Evolutionary conservation across 176 grass and related monocot species (phyloP).

Genomic region (Cenchrus purpureus): DNA sequence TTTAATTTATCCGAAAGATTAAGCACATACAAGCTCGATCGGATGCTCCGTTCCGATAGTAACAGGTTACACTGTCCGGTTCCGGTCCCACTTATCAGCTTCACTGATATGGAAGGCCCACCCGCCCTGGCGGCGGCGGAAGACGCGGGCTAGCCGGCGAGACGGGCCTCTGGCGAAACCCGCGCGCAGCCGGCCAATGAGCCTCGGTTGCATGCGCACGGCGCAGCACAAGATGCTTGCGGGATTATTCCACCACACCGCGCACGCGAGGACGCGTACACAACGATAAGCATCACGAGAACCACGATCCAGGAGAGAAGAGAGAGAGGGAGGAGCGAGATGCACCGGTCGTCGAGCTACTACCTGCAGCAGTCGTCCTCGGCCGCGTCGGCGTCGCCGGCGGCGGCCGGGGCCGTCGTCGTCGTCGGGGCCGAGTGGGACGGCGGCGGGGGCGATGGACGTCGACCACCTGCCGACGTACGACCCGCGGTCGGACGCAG

Average conservation of each 20-base stretch:
- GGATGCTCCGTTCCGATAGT: too few species aligned
- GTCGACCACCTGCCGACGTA: constrained; percentile 65
- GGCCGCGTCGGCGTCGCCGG: neutral
- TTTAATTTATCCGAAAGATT: too few species aligned
- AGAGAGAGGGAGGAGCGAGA: neutral
- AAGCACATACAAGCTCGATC: too few species aligned
- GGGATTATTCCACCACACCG: neutral
- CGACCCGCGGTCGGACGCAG: constrained; percentile 56
- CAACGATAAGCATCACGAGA: neutral
- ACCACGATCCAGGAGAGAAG: neutral
- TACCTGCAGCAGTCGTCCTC: constrained; percentile 29
- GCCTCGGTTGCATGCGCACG: neutral
- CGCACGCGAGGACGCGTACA: neutral
- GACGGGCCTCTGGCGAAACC: constrained; percentile 19
- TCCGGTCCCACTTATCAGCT: neutral
- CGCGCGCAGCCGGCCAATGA: constrained; percentile 31
- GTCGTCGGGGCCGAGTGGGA: constrained; percentile 41
- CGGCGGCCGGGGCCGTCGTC: neutral
- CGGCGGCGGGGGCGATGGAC: constrained; percentile 36
- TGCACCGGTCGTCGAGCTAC: constrained; percentile 61
- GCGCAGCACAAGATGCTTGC: neutral
- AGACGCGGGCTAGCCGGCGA: neutral
- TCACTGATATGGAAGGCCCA: neutral
- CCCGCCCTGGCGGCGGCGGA: neutral
- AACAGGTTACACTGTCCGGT: too few species aligned